A percentile compares a stretch with the other conserved stretches of the same genome.
Evolutionary conservation across 441 rosid species (phyloP).

Genomic region (Populus hybrid): DNA sequence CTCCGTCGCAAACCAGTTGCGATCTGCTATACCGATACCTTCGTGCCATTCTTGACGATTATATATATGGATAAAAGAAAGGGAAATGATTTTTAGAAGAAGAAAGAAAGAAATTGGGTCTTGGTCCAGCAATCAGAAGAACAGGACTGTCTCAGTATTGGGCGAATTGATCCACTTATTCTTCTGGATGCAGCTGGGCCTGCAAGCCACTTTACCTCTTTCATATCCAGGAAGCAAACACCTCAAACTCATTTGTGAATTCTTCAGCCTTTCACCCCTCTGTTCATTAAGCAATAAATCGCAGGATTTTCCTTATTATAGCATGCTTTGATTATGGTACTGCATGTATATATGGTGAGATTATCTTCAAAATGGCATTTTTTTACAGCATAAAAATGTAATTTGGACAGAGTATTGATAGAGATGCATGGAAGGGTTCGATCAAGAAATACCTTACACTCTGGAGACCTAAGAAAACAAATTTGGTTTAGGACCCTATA

Average conservation of each 20-base stretch:
- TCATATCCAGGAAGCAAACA: not conserved
- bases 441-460: no score
- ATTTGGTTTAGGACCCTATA: no score
- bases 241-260: not conserved
- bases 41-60: not conserved
- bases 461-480: no score
- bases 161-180: not conserved
- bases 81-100: no score
- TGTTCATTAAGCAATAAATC: no score
- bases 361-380: no score
- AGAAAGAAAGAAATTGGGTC: not conserved
- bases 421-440: no score
- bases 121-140: not conserved
- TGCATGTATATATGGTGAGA: not conserved
- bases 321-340: not conserved
- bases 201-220: not conserved
- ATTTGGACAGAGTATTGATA: no score
- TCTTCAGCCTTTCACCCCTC: not conserved
- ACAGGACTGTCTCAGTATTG: not conserved
- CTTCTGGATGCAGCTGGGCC: not conserved
- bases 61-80: no score
- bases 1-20: not conserved
- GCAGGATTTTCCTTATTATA: not conserved
- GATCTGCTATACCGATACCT: not conserved
- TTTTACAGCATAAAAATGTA: no score